A percentile compares a stretch with the other conserved stretches of the same genome.
phyloP scores from a whole-genome alignment of 2,329 filamentous ascomycete genomes.

The Tolypocladium endophyticum region DNA sequence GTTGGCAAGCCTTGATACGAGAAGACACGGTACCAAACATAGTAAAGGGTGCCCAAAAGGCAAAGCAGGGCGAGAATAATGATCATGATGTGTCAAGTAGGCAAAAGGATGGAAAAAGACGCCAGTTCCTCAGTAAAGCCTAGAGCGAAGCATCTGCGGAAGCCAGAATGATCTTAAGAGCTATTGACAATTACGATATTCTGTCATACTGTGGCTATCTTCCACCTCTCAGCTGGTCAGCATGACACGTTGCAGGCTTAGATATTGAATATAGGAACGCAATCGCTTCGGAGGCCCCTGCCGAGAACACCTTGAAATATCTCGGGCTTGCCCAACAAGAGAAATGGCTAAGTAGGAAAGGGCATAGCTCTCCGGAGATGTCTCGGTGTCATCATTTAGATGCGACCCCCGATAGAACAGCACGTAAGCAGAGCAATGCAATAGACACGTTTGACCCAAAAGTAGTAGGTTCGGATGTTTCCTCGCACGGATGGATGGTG shows the following conservation, averaged over 20 bases:
- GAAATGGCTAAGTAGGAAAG: neutral
- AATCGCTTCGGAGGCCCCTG: neutral
- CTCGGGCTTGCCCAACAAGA: neutral
- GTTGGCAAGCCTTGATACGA: neutral
- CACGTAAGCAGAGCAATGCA: neutral
- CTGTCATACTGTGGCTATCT: neutral
- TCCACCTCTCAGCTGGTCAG: neutral
- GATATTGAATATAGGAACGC: neutral
- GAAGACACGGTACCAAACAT: neutral
- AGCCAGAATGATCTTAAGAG: neutral
- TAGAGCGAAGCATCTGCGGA: neutral
- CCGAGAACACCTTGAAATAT: neutral
- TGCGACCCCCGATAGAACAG: neutral
- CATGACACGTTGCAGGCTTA: neutral
- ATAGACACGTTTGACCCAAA: neutral
- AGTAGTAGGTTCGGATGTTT: neutral
- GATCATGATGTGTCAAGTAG: neutral
- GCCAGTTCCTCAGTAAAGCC: too few species aligned
- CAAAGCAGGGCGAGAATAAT: neutral
- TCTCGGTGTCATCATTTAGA: neutral
- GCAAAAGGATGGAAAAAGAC: too few species aligned
- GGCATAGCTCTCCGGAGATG: neutral
- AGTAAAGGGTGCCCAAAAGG: neutral
- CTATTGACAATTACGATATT: neutral
- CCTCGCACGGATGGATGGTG: neutral